Percentiles rank a stretch among this genome's conserved stretches.
phyloP scores from a whole-genome alignment of 805 yeast genomes.

The Clavispora santaluciae region DNA sequence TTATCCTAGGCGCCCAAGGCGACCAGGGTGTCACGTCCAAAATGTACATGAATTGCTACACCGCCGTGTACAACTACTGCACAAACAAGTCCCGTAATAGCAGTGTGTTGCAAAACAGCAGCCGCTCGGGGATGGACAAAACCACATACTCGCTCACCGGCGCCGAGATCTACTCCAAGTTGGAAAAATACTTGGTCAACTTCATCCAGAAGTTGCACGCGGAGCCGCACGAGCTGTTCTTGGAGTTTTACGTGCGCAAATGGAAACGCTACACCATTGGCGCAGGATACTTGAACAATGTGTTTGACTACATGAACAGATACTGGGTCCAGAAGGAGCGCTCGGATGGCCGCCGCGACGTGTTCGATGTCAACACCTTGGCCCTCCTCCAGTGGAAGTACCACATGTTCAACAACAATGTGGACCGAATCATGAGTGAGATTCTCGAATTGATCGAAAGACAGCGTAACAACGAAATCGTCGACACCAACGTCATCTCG shows the following conservation, averaged over 20 bases:
- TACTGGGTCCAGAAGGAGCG: slow-evolving; percentile 98
- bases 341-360: slow-evolving; percentile 84
- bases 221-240: slow-evolving; percentile 29
- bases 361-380: slow-evolving; percentile 86
- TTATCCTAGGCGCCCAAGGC: slow-evolving; percentile 65
- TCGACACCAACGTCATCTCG: slow-evolving; percentile 61
- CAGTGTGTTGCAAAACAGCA: slow-evolving; percentile 10
- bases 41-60: slow-evolving; percentile 85
- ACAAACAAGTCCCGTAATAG: slow-evolving; percentile 63
- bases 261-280: slow-evolving; percentile 92
- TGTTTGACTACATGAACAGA: slow-evolving; percentile 91
- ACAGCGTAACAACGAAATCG: slow-evolving; percentile 75
- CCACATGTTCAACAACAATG: slow-evolving; percentile 67
- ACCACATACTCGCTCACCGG: slow-evolving; percentile 63
- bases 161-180: slow-evolving; percentile 75
- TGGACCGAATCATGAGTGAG: slow-evolving; percentile 57
- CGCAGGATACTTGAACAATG: slow-evolving; percentile 85
- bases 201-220: slow-evolving; percentile 52
- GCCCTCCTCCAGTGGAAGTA: slow-evolving; percentile 86
- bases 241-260: slow-evolving; percentile 42
- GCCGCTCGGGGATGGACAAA: slow-evolving; percentile 13
- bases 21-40: slow-evolving; percentile 59
- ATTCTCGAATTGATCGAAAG: slow-evolving; percentile 69
- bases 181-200: slow-evolving; percentile 58
- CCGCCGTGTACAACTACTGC: slow-evolving; percentile 91